Evolutionary conservation across 169 alveolate genomes (phyloP).

Genomic region (Eimeria maxima): DNA sequence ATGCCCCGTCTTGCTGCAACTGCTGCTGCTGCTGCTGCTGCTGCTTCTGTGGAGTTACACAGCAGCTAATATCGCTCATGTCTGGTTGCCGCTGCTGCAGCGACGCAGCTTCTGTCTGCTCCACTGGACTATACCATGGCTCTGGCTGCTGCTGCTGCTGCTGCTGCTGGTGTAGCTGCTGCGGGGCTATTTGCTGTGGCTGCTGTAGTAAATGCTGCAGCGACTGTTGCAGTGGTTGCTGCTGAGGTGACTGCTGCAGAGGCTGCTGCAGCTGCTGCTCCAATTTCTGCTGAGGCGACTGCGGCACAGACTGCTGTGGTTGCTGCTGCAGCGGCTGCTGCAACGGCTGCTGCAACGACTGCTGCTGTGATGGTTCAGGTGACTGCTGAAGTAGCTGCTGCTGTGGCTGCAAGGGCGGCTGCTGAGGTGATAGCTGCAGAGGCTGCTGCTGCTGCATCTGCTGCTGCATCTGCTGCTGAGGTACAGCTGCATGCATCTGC

Average conservation of each 20-base stretch:
- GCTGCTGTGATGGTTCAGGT: background rate
- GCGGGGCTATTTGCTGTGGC: background rate
- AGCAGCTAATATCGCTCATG: background rate
- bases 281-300: background rate
- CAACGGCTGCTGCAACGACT: background rate
- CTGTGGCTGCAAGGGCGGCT: background rate
- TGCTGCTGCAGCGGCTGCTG: conserved; percentile 17
- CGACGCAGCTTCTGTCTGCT: background rate
- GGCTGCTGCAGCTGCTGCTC: background rate
- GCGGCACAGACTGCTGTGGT: background rate
- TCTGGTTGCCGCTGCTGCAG: background rate
- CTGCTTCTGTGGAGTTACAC: background rate
- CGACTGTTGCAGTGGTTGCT: background rate
- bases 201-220: background rate
- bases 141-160: conserved; percentile 25
- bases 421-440: background rate
- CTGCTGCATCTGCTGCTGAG: background rate
- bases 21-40: background rate
- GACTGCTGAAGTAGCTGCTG: background rate
- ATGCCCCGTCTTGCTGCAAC: background rate
- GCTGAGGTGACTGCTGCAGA: background rate
- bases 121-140: conserved; percentile 3
- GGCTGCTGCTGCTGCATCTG: background rate
- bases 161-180: background rate
- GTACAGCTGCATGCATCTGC: background rate